Conservation (phyloP, 768 basidiomycete genomes). For the Agrocybe praecox region DNA sequence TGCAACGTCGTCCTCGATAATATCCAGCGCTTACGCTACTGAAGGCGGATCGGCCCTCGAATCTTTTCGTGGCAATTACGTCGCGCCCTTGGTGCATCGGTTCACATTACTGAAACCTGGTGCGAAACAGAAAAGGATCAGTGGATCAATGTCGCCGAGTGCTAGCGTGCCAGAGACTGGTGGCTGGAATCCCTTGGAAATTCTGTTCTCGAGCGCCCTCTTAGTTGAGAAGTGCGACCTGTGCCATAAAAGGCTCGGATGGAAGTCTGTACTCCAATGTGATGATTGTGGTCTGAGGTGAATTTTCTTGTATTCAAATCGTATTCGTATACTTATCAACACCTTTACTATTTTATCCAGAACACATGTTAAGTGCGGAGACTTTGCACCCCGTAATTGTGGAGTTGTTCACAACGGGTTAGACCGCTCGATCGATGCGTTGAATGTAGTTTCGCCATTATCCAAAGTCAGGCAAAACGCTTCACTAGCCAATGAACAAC, state of each 20-base stretch:
- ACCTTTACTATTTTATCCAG: conserved; percentile 26
- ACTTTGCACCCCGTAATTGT: conserved; percentile 79
- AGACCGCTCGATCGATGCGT: conserved; percentile 24
- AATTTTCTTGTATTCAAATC: background rate
- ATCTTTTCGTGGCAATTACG: conserved; percentile 40
- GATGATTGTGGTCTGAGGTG: conserved; percentile 84
- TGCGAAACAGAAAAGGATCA: conserved; percentile 47
- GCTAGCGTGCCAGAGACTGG: conserved; percentile 20
- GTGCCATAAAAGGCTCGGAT: conserved; percentile 80
- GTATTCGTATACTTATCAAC: conserved; percentile 1
- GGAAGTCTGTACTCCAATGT: conserved; percentile 85
- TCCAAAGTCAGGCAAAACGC: conserved; percentile 42
- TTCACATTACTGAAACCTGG: conserved; percentile 89
- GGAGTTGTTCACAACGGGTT: conserved; percentile 47
- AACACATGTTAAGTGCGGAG: conserved; percentile 87
- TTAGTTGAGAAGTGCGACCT: conserved; percentile 80
- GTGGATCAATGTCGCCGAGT: conserved; percentile 34
- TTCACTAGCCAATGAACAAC: conserved; percentile 30
- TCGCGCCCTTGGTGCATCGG: conserved; percentile 69
- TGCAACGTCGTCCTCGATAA: conserved; percentile 51
- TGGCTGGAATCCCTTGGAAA: conserved; percentile 76
- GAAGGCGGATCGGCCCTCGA: conserved; percentile 76
- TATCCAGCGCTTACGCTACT: conserved; percentile 65
- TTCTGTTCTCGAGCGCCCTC: conserved; percentile 76
- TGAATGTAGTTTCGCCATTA: conserved; percentile 37